Conservation (phyloP, 2,329 filamentous ascomycete species). For the Fusarium sp. region DNA sequence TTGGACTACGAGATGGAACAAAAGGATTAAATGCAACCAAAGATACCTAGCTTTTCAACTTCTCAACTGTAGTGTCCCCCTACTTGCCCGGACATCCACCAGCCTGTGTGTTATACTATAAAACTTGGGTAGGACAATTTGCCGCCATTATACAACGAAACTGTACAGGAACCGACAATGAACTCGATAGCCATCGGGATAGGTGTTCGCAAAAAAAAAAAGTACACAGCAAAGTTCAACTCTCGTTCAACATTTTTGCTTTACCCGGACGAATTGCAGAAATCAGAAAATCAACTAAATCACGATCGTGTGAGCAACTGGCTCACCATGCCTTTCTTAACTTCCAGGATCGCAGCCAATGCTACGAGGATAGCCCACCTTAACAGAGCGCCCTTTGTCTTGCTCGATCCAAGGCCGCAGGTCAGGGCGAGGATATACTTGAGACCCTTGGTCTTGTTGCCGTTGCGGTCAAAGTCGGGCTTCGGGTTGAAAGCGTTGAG, state of each 20-base stretch:
- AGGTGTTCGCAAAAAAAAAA: neutral
- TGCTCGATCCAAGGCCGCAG: constrained; percentile 63
- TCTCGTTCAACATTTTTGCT: neutral
- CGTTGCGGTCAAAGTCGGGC: constrained; percentile 73
- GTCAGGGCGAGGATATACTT: constrained; percentile 67
- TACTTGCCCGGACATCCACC: neutral
- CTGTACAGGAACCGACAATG: neutral
- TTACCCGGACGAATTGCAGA: neutral
- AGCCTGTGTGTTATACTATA: neutral
- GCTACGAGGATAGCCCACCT: constrained; percentile 62
- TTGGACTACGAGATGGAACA: constrained; percentile 7
- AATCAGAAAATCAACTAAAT: constrained; percentile 18
- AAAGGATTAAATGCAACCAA: constrained; percentile 10
- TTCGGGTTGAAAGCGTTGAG: constrained; percentile 58
- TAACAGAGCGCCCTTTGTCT: constrained; percentile 62
- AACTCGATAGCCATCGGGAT: neutral
- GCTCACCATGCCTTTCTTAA: constrained; percentile 51
- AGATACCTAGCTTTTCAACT: constrained; percentile 32
- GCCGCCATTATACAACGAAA: constrained; percentile 15
- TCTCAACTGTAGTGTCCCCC: neutral
- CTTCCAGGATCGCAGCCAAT: constrained; percentile 52
- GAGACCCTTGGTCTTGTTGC: constrained; percentile 63
- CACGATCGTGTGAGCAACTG: constrained; percentile 43
- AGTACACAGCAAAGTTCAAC: neutral
- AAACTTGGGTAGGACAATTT: neutral